Evolutionary conservation across 768 basidiomycete genomes (phyloP), one percentile per base, ranked within the genome.

Genomic region (Pisolithus sp.): DNA sequence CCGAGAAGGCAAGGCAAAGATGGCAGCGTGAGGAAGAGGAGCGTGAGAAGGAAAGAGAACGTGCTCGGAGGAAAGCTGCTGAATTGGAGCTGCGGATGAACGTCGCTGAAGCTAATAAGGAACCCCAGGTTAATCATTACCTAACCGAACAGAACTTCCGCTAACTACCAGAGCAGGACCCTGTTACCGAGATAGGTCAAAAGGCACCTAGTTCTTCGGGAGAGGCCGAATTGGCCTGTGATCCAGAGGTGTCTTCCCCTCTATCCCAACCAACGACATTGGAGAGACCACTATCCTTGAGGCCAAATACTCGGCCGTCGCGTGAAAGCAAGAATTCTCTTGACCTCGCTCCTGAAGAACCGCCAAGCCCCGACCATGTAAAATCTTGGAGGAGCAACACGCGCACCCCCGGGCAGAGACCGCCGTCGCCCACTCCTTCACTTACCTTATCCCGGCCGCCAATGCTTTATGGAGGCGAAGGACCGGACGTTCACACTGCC

Each of bases 21-120:
- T 73, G 89, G 44, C 84, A 89, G 60, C 78, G 86, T 47, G 92
- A 93, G 58, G 93, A 94, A 63, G 85, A 83, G 54, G 85, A 88
- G 57, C 77, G 91, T 15, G 83, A 89, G 62, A 84, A 80, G 44
- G 85, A 86, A 65, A 80, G 81, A 58, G 90, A 93, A 59, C 76
- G 92, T 15, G 93, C 92, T 13, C 76, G 80, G 54, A 79, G 71
- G 68, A 95, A 93, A 67, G 91, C 89, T 24, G 78, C 75, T 10
- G 86, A 88, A 62, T 64, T 90, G 21, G 87, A 89, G 68, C 85
- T 76, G 50, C 81, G 74, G 62, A 79, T 86, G 63, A 81, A 78
- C 54, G 71, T 69, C 8, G 26, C 36, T 4, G 57, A 53, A 28
- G 51, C 52, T 15, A 45, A 30, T 21, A 54, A 54, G 45, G 47